Conservation (phyloP, 345 rosid species). For the Eucalyptus tenuipes region DNA sequence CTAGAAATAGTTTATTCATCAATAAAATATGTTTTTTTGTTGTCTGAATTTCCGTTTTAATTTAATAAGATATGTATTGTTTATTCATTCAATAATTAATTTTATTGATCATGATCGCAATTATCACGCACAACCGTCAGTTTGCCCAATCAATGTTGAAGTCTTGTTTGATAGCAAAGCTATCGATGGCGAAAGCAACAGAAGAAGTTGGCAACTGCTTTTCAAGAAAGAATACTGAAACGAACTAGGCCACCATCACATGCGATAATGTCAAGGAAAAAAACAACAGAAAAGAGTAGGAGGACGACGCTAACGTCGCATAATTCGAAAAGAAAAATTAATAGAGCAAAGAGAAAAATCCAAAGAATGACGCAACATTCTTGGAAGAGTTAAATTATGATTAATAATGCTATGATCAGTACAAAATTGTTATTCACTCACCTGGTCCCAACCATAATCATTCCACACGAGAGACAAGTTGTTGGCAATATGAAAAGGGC, state of each 20-base stretch:
- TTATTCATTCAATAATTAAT: neutral
- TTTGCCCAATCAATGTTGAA: neutral
- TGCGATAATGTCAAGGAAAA: neutral
- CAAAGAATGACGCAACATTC: neutral
- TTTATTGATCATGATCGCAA: neutral
- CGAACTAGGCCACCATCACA: neutral
- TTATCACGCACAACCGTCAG: neutral
- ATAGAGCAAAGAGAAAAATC: neutral
- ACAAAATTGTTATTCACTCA: neutral
- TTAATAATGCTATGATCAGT: neutral
- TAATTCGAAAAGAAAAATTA: neutral
- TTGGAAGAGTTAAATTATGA: neutral
- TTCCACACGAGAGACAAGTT: conserved; percentile 70
- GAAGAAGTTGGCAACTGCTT: neutral
- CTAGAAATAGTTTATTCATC: neutral
- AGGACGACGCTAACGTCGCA: neutral
- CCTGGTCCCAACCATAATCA: conserved; percentile 87
- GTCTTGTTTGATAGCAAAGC: neutral
- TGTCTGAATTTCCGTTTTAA: neutral
- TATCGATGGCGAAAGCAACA: neutral
- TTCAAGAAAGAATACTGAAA: neutral
- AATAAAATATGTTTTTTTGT: neutral
- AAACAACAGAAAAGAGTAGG: neutral
- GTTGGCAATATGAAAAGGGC: conserved; percentile 48
- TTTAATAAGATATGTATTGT: neutral